Conservation (phyloP, 495 filamentous ascomycete species). For the Penicillium lagena region DNA sequence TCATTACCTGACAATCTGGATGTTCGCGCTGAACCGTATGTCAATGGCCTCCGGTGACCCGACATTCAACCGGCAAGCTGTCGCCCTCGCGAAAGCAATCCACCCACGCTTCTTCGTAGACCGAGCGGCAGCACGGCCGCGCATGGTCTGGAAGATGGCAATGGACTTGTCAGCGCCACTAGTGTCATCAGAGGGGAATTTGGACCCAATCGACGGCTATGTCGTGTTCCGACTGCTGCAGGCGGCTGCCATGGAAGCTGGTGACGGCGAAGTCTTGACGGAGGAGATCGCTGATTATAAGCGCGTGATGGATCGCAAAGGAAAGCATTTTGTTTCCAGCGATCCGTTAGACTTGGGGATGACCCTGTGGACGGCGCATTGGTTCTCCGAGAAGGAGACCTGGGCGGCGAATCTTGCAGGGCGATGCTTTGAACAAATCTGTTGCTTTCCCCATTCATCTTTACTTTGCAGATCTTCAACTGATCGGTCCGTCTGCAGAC, state of each 20-base stretch:
- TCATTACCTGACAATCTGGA: slow-evolving; percentile 65
- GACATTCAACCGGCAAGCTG: slow-evolving; percentile 47
- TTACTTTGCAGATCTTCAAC: neutral
- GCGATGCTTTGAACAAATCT: slow-evolving; percentile 40
- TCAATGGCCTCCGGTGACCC: slow-evolving; percentile 43
- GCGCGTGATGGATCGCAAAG: slow-evolving; percentile 46
- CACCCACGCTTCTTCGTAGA: slow-evolving; percentile 51
- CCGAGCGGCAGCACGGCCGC: slow-evolving; percentile 19
- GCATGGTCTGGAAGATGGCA: slow-evolving; percentile 61
- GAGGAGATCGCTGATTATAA: slow-evolving; percentile 54
- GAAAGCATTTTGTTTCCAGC: slow-evolving; percentile 40
- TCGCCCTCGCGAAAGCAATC: slow-evolving; percentile 52
- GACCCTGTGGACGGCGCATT: slow-evolving; percentile 59
- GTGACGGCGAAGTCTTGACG: slow-evolving; percentile 25
- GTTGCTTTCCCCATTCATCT: slow-evolving; percentile 12
- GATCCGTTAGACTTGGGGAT: slow-evolving; percentile 60
- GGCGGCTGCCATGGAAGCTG: slow-evolving; percentile 26
- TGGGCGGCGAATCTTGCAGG: slow-evolving; percentile 45
- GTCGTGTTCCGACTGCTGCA: slow-evolving; percentile 51
- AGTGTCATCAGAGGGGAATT: slow-evolving; percentile 50
- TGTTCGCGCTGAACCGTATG: slow-evolving; percentile 62
- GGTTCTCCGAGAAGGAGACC: slow-evolving; percentile 41
- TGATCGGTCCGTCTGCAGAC: slow-evolving; percentile 15
- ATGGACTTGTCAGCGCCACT: slow-evolving; percentile 44
- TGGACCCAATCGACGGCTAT: slow-evolving; percentile 58